Conservation (phyloP, 345 rosid species). For the Jatropha curcas region DNA sequence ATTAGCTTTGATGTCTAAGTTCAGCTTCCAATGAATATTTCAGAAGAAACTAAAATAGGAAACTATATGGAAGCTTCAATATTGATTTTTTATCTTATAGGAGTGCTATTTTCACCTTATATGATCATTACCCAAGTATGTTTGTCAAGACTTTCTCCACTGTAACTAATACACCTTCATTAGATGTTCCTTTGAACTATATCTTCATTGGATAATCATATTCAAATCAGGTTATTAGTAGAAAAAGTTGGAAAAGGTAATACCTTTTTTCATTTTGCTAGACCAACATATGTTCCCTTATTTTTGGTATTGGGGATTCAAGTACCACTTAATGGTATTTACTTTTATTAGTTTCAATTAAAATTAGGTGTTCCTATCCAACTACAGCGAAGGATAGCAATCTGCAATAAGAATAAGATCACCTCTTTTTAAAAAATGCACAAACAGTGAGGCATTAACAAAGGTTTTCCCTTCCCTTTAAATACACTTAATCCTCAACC, state of each 20-base stretch:
- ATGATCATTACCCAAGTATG: neutral
- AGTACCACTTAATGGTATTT: too few relatives aligned
- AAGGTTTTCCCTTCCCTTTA: conserved; percentile 23
- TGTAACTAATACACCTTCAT: neutral
- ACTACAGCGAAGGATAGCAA: too few relatives aligned
- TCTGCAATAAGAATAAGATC: too few relatives aligned
- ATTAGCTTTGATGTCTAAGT: neutral
- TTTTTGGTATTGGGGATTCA: too few relatives aligned
- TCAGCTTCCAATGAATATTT: neutral
- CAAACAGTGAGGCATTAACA: too few relatives aligned
- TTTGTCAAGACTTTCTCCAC: neutral
- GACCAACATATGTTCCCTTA: too few relatives aligned
- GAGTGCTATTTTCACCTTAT: neutral
- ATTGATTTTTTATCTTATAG: neutral
- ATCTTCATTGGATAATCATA: neutral
- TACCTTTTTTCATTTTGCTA: too few relatives aligned
- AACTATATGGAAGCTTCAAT: neutral
- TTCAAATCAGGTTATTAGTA: neutral
- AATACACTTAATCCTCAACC: conserved; percentile 27
- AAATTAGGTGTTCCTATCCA: too few relatives aligned
- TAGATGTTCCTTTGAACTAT: neutral
- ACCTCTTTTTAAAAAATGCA: too few relatives aligned
- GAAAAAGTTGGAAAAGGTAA: too few relatives aligned
- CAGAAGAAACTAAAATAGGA: neutral
- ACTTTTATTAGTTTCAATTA: too few relatives aligned